Base-by-base conservation (phyloP, 176 grass and related monocot genomes). In the Musa beccarii region DNA sequence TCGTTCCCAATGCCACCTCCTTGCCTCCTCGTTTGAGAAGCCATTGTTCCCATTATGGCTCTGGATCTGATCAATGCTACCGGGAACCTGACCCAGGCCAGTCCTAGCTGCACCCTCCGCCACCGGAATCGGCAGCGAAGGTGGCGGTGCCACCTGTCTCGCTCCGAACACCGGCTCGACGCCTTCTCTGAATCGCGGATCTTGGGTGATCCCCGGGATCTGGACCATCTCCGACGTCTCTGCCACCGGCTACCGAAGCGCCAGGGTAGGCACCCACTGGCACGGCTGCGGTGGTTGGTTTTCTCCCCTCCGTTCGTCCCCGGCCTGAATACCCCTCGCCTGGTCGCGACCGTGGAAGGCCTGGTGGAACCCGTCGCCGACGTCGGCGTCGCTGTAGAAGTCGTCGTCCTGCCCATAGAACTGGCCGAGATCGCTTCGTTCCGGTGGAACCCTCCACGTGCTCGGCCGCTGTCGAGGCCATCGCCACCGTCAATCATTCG, bases 171-270 rank as follows among this genome's bases (percentile, higher is more conserved):
- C 63, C 50, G 69, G 76, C 11, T 56, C 78, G 17, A 26, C 78
- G 26, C 54, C 67, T 53, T 11, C 78, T 20, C 67, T 70, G 53
- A 79, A 51, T 10, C 28, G 54, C 55, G 54, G 53, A 2, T 72
- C 78, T 8, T 51, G 28, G 57, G 53, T 53, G 66, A 87, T 67
- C 8, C 78, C 85, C 1, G 89, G 81, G 78, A 89, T 89, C 72
- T 87, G 84, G 16, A 89, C 82, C 68, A 87, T 91, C 78, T 84
- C 78, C 43, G 83, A 80, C 54, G 85, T 49, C 22, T 74, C 51
- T 9, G 21, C 28, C 17, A 24, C 70, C 69, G 50, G 81, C 71
- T 75, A 80, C 54, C 23, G 80, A 15, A 53, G 78, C 52, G 12
- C 15, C 8, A 49, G 43, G 4, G 57, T 77, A 6, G 1, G 77